Evolutionary conservation across 2,329 filamentous ascomycete species (phyloP).

Genomic region (Fusarium sp.): DNA sequence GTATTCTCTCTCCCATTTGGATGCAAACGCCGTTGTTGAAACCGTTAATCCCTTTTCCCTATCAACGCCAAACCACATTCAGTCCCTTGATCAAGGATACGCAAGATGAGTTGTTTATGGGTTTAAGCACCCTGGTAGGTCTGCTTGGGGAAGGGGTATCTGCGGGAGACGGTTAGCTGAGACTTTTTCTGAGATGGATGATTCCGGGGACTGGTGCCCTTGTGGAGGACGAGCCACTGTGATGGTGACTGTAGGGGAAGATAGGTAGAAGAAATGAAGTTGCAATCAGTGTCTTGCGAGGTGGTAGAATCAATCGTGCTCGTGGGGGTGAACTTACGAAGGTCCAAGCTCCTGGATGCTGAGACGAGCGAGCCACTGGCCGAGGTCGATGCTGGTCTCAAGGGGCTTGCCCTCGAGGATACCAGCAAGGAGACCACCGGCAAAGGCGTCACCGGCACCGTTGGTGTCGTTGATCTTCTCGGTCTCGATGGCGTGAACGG

Average conservation of each 20-base stretch:
- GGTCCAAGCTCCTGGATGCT: constrained; percentile 96
- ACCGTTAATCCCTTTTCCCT: constrained; percentile 57
- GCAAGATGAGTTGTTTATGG: constrained; percentile 40
- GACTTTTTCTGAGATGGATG: constrained; percentile 12
- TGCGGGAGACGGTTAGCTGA: constrained; percentile 50
- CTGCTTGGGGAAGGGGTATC: constrained; percentile 87
- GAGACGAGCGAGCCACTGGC: constrained; percentile 94
- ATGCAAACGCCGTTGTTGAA: constrained; percentile 67
- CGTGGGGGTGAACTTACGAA: constrained; percentile 75
- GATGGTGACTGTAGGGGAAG: constrained; percentile 26
- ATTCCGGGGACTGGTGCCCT: constrained; percentile 26
- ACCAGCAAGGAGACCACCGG: constrained; percentile 92
- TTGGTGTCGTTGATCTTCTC: constrained; percentile 94
- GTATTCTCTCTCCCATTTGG: constrained; percentile 46
- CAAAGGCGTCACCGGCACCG: constrained; percentile 96
- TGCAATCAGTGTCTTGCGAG: constrained; percentile 7
- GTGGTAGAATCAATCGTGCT: constrained; percentile 18
- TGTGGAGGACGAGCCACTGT: constrained; percentile 11
- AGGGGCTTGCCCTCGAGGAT: constrained; percentile 86
- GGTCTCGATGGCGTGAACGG: constrained; percentile 82
- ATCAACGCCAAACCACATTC: constrained; percentile 57
- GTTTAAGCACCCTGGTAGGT: constrained; percentile 68
- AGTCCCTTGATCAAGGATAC: constrained; percentile 38
- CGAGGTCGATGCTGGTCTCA: constrained; percentile 85
- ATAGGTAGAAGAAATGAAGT: constrained; percentile 35